Percentiles rank a stretch among this genome's conserved stretches.
Evolutionary conservation across 345 rosid species (phyloP).

Genomic region (Angophora floribunda): DNA sequence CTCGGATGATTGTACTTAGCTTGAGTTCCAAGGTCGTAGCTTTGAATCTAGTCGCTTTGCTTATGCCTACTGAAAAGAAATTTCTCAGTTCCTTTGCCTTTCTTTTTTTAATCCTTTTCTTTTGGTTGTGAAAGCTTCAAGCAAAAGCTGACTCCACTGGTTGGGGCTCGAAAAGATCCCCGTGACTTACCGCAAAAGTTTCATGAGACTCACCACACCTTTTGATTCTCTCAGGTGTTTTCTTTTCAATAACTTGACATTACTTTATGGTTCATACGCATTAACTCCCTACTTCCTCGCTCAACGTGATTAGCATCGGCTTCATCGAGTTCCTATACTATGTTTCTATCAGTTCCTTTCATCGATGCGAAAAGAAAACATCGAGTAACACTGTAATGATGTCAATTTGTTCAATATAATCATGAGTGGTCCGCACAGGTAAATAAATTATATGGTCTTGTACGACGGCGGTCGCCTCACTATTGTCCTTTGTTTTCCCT

Average conservation of each 20-base stretch:
- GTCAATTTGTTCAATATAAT: not conserved
- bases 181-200: not conserved
- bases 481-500: not conserved
- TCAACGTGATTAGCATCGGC: not conserved
- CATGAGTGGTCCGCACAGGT: not conserved
- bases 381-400: too few species aligned
- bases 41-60: not conserved
- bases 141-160: slow-evolving; percentile 14
- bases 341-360: not conserved
- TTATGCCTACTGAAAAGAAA: not conserved
- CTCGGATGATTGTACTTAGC: not conserved
- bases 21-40: not conserved
- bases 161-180: slow-evolving; percentile 23
- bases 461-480: not conserved
- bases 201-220: not conserved
- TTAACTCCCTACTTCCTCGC: not conserved
- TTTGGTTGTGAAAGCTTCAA: not conserved
- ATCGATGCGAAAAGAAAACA: not conserved
- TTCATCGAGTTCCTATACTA: not conserved
- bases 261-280: not conserved
- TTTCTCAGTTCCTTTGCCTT: not conserved
- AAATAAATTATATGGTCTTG: not conserved
- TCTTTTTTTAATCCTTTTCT: not conserved
- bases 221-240: not conserved
- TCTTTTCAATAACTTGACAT: not conserved